phyloP scores from a whole-genome alignment of 139 green algal species.

The Monoraphidium neglectum region DNA sequence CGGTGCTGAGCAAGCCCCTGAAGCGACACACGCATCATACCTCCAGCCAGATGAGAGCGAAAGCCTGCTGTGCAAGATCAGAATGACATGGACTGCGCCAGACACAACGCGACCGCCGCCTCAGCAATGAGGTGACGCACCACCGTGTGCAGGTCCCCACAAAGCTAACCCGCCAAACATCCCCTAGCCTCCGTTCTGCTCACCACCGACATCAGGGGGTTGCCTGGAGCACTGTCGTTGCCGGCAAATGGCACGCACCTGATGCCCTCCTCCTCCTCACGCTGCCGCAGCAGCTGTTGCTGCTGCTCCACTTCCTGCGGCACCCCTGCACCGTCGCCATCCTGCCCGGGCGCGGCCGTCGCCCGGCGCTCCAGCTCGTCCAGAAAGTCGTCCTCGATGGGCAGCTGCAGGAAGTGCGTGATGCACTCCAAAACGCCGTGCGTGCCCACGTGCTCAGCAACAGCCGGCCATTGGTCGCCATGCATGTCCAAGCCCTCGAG shows the following conservation, averaged over 20 bases:
- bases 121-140: not conserved
- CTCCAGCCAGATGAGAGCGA: no score
- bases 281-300: not conserved
- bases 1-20: no score
- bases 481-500: slow-evolving; percentile 84
- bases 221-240: not conserved
- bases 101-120: not conserved
- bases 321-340: slow-evolving; percentile 3
- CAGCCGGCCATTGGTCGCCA: slow-evolving; percentile 83
- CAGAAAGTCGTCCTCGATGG: slow-evolving; percentile 89
- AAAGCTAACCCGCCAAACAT: not conserved
- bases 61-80: no score
- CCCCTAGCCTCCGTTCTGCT: not conserved
- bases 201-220: not conserved
- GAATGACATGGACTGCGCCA: no score
- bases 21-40: no score
- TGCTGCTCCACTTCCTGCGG: not conserved
- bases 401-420: slow-evolving; percentile 86
- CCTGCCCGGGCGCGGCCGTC: not conserved
- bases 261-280: not conserved
- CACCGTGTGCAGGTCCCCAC: not conserved
- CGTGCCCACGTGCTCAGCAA: slow-evolving; percentile 88
- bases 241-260: slow-evolving; percentile 1
- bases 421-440: slow-evolving; percentile 84
- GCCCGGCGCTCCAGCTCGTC: slow-evolving; percentile 57